Evolutionary conservation across 768 basidiomycete genomes (phyloP).

Genomic region (Mycena indigotica): DNA sequence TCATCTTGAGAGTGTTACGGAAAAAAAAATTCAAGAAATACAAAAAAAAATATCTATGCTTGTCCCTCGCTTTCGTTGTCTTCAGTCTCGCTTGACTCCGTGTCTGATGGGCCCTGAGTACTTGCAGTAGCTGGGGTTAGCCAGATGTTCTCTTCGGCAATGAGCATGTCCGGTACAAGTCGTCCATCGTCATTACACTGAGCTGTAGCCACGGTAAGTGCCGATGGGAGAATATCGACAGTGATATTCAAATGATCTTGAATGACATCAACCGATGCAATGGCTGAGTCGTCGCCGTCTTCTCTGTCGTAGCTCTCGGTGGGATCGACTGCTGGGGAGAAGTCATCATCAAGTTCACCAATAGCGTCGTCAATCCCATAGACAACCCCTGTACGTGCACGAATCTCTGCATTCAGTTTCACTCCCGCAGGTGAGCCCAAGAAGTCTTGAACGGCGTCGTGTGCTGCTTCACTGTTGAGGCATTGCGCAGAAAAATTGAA

Average conservation of each 20-base stretch:
- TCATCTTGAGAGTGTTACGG: not conserved
- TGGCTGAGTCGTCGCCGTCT: not conserved
- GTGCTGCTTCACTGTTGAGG: not conserved
- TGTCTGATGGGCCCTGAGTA: not conserved
- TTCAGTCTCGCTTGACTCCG: not conserved
- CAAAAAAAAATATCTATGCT: not conserved
- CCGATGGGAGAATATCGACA: not conserved
- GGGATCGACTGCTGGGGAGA: not conserved
- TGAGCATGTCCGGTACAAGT: not conserved
- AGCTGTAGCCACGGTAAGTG: not conserved
- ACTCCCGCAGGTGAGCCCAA: no score
- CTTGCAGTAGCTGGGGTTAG: not conserved
- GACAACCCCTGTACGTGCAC: not conserved
- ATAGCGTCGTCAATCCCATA: not conserved
- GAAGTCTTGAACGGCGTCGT: not conserved
- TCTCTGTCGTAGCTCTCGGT: not conserved
- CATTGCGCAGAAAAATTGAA: no score
- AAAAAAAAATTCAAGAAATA: not conserved
- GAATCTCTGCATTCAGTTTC: not conserved
- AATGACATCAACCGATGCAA: not conserved
- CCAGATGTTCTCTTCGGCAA: not conserved
- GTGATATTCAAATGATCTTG: not conserved
- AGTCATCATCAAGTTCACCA: not conserved
- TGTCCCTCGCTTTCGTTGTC: not conserved
- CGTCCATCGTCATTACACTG: not conserved